A percentile compares a stretch with the other conserved stretches of the same genome.
Evolutionary conservation across 2,329 filamentous ascomycete genomes (phyloP).

Genomic region (Simplicillium aogashimaense): DNA sequence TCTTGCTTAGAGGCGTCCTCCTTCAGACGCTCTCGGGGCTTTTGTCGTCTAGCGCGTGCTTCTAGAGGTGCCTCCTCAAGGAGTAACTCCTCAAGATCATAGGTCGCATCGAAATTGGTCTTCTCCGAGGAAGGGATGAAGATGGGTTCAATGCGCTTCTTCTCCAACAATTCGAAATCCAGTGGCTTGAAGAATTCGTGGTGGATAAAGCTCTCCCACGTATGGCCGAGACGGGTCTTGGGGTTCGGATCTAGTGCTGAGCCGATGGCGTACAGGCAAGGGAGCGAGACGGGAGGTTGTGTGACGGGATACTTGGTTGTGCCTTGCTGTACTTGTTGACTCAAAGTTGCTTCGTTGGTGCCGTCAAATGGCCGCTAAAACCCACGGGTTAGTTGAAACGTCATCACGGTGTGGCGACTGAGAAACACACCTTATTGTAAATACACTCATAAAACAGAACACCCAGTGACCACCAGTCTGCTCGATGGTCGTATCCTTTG

Average conservation of each 20-base stretch:
- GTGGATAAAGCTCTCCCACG: constrained; percentile 75
- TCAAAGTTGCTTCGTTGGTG: constrained; percentile 70
- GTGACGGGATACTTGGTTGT: constrained; percentile 82
- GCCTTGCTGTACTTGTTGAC: constrained; percentile 68
- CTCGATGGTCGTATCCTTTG: constrained; percentile 77
- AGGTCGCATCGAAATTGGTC: constrained; percentile 98
- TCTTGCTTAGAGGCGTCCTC: constrained; percentile 93
- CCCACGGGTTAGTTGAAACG: constrained; percentile 10
- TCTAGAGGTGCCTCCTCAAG: constrained; percentile 92
- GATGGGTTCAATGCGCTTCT: constrained; percentile 81
- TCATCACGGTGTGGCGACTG: not conserved
- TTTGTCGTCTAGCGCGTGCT: constrained; percentile 83
- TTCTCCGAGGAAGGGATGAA: constrained; percentile 94
- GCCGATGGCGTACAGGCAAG: constrained; percentile 82
- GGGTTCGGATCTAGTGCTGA: constrained; percentile 74
- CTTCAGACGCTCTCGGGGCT: constrained; percentile 82
- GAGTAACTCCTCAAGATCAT: constrained; percentile 88
- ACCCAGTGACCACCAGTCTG: constrained; percentile 97
- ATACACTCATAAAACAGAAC: constrained; percentile 99
- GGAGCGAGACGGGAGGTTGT: constrained; percentile 76
- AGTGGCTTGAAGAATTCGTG: constrained; percentile 84
- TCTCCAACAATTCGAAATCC: constrained; percentile 75
- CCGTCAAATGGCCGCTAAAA: constrained; percentile 83
- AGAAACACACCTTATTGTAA: constrained; percentile 74
- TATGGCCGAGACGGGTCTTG: constrained; percentile 71